Evolutionary conservation across 441 rosid species (phyloP), one percentile per base, ranked within the genome.

Genomic region (Aquilaria agallochum): DNA sequence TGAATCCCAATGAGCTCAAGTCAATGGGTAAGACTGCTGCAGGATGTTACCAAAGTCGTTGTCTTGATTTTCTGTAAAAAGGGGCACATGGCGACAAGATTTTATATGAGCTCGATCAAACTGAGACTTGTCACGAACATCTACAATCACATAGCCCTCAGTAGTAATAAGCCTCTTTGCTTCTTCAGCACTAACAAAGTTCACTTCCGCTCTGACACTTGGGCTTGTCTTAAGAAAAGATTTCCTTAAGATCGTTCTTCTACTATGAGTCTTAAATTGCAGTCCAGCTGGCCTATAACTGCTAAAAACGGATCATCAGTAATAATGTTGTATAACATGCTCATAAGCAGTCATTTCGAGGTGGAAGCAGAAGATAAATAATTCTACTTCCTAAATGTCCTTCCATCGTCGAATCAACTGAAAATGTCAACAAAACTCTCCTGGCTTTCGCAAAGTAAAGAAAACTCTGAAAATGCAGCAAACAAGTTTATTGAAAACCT

Each of bases 91-190:
- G 63, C 68, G 71, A 56, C 95, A 90, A 45, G 96, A 84, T 64
- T 85, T 84, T 55, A 90, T 94, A 76, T 79, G 96, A 61, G 97
- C 93, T 71, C 97, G 79, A 49, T 84, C 83, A 48, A 74, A 90
- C 8, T 94, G 98, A 62, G 78, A 69, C 63, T 67, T 84, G 78
- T 94, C 98, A 14, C 97, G 80, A 9, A 90, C 82, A 68, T 94
- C 98, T 11, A 94, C 69, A 40, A 94, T 63, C 1, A 70, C 56
- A 50, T 93, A 90, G 51, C 96, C 96, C 65, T 90, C 91, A 42
- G 10, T 65, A 7, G 71, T 73, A 67, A 83, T 55, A 44, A 94
- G 82, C 66, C 81, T 58, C 72, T 90, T 87, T 2, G 95, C 98
- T 74, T 88, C 97, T 61, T 90, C 98, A 48, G 87, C 82, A 40